Conservation (phyloP, 257 asterid genomes). For the Fraxinus excelsior region DNA sequence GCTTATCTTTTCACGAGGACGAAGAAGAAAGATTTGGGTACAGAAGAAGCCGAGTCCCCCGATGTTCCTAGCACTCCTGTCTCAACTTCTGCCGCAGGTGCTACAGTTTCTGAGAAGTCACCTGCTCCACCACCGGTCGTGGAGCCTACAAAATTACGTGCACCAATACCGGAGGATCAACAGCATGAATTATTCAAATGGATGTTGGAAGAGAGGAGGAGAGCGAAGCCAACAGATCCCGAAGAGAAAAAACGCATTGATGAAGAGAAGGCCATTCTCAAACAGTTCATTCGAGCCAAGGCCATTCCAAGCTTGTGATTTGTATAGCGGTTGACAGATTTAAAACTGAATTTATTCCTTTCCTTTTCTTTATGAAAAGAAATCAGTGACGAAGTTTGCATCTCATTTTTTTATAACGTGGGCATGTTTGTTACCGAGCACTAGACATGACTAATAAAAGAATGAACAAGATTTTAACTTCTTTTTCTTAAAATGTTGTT, state of each 20-base stretch:
- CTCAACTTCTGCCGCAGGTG: slow-evolving; percentile 28
- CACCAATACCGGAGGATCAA: slow-evolving; percentile 66
- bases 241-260: slow-evolving; percentile 77
- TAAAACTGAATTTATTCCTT: background rate
- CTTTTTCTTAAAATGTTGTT: no score
- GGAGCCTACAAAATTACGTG: slow-evolving; percentile 41
- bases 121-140: slow-evolving; percentile 26
- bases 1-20: slow-evolving; percentile 71
- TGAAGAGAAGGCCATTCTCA: slow-evolving; percentile 82
- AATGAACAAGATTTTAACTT: no score
- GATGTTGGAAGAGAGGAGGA: slow-evolving; percentile 89
- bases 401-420: background rate
- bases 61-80: slow-evolving; percentile 36
- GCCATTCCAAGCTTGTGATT: slow-evolving; percentile 52
- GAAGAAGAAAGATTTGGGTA: slow-evolving; percentile 35
- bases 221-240: slow-evolving; percentile 57
- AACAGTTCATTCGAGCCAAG: slow-evolving; percentile 74
- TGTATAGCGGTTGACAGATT: background rate
- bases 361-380: background rate
- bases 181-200: slow-evolving; percentile 78
- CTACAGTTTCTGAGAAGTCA: slow-evolving; percentile 36
- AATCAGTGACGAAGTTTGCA: background rate
- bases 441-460: background rate
- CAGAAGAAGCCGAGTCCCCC: slow-evolving; percentile 36
- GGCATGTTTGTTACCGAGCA: background rate